Evolutionary conservation across 2,329 filamentous ascomycete genomes (phyloP).

Genomic region (Diplodia scrobiculata): DNA sequence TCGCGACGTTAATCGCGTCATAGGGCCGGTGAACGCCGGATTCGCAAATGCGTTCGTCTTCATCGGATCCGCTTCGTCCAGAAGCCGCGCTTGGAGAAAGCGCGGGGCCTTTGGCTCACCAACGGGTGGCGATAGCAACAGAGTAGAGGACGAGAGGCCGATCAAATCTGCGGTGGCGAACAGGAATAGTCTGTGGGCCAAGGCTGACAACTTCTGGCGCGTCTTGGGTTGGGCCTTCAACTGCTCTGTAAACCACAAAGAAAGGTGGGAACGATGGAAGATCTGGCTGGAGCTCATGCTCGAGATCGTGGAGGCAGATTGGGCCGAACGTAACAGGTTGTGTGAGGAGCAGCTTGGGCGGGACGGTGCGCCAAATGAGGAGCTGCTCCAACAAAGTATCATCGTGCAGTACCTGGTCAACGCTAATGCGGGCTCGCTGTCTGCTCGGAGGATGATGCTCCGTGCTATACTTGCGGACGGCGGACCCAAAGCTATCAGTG

Average conservation of each 20-base stretch:
- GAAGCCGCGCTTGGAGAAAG: conserved; percentile 1
- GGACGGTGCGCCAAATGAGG: conserved; percentile 31
- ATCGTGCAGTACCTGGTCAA: conserved; percentile 62
- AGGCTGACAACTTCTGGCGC: conserved; percentile 86
- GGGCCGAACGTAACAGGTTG: conserved; percentile 58
- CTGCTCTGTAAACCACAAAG: conserved; percentile 72
- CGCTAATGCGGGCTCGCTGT: conserved; percentile 39
- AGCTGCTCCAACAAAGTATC: conserved; percentile 57
- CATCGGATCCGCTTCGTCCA: conserved; percentile 35
- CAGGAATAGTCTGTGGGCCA: conserved; percentile 68
- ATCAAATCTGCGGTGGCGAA: conserved; percentile 64
- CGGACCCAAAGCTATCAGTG: conserved; percentile 51
- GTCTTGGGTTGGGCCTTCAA: conserved; percentile 91
- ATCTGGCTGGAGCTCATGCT: conserved; percentile 79
- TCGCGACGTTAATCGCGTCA: conserved; percentile 63
- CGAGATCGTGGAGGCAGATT: conserved; percentile 73
- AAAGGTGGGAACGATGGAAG: conserved; percentile 80
- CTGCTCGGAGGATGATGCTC: conserved; percentile 58
- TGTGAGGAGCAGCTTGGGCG: conserved; percentile 48
- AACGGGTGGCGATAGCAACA: neutral
- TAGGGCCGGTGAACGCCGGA: conserved; percentile 70
- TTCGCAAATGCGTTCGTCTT: conserved; percentile 75
- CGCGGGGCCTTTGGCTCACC: conserved; percentile 31
- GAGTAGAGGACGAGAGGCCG: conserved; percentile 41
- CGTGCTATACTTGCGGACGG: conserved; percentile 70